Percentiles rank a stretch among this genome's conserved stretches.
phyloP scores from a whole-genome alignment of 805 yeast species.

The Starmerella gropengiesseri region DNA sequence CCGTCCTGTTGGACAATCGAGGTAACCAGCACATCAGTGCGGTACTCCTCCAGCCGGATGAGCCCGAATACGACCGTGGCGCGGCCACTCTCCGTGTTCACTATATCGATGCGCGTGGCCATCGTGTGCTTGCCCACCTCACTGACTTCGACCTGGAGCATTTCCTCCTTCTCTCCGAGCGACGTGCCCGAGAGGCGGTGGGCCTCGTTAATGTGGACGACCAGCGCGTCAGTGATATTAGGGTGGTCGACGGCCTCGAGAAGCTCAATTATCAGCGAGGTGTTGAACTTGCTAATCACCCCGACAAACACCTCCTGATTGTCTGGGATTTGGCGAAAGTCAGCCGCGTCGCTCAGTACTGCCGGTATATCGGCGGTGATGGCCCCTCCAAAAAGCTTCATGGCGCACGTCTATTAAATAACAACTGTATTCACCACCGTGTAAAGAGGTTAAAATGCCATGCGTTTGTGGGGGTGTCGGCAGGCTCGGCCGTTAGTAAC shows the following conservation, averaged over 20 bases:
- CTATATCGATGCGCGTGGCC: conserved; percentile 19
- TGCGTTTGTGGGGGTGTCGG: too few species aligned
- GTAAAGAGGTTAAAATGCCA: background rate
- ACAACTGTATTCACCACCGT: background rate
- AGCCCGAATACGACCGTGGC: conserved; percentile 17
- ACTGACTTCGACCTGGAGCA: conserved; percentile 9
- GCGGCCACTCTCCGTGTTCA: conserved; percentile 7
- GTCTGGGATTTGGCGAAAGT: conserved; percentile 76
- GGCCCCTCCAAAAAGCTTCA: conserved; percentile 72
- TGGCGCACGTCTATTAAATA: too few species aligned
- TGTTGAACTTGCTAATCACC: conserved; percentile 27
- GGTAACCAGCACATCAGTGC: conserved; percentile 24
- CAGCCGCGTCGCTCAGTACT: conserved; percentile 63
- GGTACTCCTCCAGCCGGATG: conserved; percentile 19
- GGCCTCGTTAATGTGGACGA: conserved; percentile 22
- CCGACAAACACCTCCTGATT: conserved; percentile 82
- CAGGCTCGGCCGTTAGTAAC: background rate
- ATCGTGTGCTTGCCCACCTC: conserved; percentile 12
- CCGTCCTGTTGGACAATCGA: conserved; percentile 6
- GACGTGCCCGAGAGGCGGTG: conserved; percentile 20
- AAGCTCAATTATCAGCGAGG: conserved; percentile 33
- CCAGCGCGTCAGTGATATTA: conserved; percentile 18
- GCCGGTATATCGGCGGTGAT: conserved; percentile 48
- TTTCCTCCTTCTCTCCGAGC: conserved; percentile 7
- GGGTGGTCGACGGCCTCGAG: conserved; percentile 30